Conservation (phyloP, 148 eudicot species). For the Oxyria digyna region DNA sequence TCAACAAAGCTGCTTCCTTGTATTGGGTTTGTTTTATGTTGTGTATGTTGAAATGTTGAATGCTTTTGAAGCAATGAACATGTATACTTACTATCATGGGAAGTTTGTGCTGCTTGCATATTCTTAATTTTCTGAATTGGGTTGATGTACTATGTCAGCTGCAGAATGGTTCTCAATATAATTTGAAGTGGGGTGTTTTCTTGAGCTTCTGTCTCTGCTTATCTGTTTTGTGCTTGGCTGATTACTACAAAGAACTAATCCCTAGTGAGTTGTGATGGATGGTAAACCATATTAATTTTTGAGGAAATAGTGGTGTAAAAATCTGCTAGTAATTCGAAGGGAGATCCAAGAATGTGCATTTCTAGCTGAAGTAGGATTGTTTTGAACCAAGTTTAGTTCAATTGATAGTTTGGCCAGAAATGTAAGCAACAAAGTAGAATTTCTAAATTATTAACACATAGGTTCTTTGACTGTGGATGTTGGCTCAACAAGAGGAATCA, state of each 20-base stretch:
- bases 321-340: no score
- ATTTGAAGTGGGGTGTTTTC: neutral
- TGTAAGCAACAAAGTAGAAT: no score
- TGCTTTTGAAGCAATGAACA: slow-evolving; percentile 1
- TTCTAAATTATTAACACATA: no score
- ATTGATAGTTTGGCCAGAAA: no score
- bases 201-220: neutral
- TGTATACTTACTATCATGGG: neutral
- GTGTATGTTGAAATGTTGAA: neutral
- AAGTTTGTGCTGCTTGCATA: neutral
- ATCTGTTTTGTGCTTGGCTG: neutral
- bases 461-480: no score
- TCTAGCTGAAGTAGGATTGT: no score
- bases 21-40: neutral
- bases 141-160: neutral
- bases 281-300: neutral
- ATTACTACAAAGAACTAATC: no score
- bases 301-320: no score
- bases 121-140: neutral
- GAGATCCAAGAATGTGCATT: no score
- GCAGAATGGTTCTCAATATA: neutral
- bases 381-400: no score
- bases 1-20: slow-evolving; percentile 1
- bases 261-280: neutral
- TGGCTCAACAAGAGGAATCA: no score